A percentile compares a stretch with the other conserved stretches of the same genome.
Conservation (phyloP, 2,329 filamentous ascomycete species). For the Didymella pinodella region DNA sequence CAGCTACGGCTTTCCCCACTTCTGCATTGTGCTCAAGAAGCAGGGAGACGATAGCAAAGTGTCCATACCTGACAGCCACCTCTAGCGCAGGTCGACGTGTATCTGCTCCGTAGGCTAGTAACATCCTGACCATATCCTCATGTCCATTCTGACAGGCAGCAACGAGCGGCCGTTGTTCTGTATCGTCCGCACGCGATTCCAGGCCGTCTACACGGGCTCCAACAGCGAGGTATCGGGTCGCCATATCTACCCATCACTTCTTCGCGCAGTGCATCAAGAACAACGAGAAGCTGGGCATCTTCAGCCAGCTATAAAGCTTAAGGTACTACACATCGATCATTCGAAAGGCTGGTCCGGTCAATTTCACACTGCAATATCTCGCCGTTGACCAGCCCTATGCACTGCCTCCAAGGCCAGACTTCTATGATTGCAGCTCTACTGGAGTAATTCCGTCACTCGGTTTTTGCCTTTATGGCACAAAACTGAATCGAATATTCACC, state of each 20-base stretch:
- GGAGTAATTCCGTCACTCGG: not conserved
- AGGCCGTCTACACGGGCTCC: slow-evolving; percentile 9
- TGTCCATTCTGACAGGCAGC: not conserved
- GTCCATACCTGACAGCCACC: not conserved
- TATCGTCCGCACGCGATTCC: not conserved
- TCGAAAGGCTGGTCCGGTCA: not conserved
- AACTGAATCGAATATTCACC: not conserved
- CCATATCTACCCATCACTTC: slow-evolving; percentile 16
- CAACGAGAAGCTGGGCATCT: not conserved
- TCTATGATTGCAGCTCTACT: not conserved
- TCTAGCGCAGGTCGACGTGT: not conserved
- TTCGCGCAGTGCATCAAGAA: slow-evolving; percentile 6
- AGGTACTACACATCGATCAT: not conserved
- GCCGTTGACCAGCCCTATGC: not conserved
- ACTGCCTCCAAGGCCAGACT: not conserved
- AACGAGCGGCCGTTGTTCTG: not conserved
- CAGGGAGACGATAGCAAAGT: not conserved
- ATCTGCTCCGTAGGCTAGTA: not conserved
- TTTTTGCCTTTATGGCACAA: not conserved
- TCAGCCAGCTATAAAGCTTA: not conserved
- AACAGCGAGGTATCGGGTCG: slow-evolving; percentile 4
- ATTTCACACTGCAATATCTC: not conserved
- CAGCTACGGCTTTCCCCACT: not conserved
- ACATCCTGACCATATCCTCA: not conserved
- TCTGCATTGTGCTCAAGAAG: not conserved